Percentiles rank a stretch among this genome's conserved stretches.
Evolutionary conservation across 192 early-diverging fungal genomes (phyloP).

Genomic region (Coemansia sp.): DNA sequence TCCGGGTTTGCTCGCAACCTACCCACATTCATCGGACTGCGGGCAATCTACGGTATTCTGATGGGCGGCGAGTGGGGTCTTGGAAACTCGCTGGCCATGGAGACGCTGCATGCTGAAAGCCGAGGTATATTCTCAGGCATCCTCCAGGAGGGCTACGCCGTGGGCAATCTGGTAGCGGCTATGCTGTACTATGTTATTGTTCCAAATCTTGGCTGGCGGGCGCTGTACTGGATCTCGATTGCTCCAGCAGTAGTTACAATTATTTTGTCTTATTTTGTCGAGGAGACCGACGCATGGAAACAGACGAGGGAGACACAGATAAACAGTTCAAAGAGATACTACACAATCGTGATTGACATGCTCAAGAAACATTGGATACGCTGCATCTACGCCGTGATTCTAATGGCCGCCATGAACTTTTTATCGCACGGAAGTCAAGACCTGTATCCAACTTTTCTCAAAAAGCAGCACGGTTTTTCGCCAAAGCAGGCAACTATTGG

Average conservation of each 20-base stretch:
- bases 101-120: slow-evolving; percentile 62
- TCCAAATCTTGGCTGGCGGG: slow-evolving; percentile 61
- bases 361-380: slow-evolving; percentile 57
- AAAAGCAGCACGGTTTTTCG: slow-evolving; percentile 57
- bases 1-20: slow-evolving; percentile 66
- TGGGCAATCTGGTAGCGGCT: slow-evolving; percentile 65
- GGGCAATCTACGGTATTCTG: slow-evolving; percentile 57
- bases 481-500: slow-evolving; percentile 56
- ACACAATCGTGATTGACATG: slow-evolving; percentile 38
- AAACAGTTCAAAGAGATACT: slow-evolving; percentile 28
- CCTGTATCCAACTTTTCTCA: slow-evolving; percentile 69
- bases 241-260: slow-evolving; percentile 59
- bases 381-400: slow-evolving; percentile 51
- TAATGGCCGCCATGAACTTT: slow-evolving; percentile 72
- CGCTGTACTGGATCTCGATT: slow-evolving; percentile 66
- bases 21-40: slow-evolving; percentile 59
- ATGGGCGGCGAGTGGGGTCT: slow-evolving; percentile 79
- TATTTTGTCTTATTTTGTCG: slow-evolving; percentile 59
- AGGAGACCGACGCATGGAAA: slow-evolving; percentile 60
- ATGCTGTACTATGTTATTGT: slow-evolving; percentile 59
- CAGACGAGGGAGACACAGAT: slow-evolving; percentile 31
- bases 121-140: slow-evolving; percentile 75
- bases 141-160: slow-evolving; percentile 69
- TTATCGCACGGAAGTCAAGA: slow-evolving; percentile 69
- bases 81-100: slow-evolving; percentile 69